These are phyloP conservation scores for Lantana camara DNA, from an alignment of 257 asterid genomes.

Conservation along the genomic window DNA sequence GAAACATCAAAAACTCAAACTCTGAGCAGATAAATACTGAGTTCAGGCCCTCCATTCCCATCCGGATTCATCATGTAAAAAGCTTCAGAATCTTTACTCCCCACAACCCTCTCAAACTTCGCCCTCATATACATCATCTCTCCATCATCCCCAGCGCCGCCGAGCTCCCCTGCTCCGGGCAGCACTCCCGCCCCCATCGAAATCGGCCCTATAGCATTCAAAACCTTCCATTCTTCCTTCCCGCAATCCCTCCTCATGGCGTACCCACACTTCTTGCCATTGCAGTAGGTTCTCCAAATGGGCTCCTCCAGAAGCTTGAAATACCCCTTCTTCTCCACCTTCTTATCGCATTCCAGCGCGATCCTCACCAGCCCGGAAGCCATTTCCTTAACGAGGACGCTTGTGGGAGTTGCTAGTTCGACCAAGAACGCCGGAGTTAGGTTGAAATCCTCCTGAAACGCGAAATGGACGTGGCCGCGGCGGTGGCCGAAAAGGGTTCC, in stretches of 20 bases:
- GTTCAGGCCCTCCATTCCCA: slow-evolving; percentile 91
- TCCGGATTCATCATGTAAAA: slow-evolving; percentile 99
- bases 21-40: slow-evolving; percentile 86
- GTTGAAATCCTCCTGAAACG: slow-evolving; percentile 73
- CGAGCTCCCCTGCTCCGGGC: slow-evolving; percentile 46
- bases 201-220: slow-evolving; percentile 77
- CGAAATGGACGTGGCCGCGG: slow-evolving; percentile 79
- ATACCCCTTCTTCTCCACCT: slow-evolving; percentile 46
- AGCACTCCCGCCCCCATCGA: slow-evolving; percentile 98
- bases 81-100: slow-evolving; percentile 92
- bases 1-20: slow-evolving; percentile 35
- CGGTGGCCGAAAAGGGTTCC: slow-evolving; percentile 87
- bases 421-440: slow-evolving; percentile 62
- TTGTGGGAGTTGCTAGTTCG: slow-evolving; percentile 75
- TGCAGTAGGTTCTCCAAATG: slow-evolving; percentile 86
- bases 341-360: slow-evolving; percentile 77
- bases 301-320: slow-evolving; percentile 65
- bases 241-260: slow-evolving; percentile 86
- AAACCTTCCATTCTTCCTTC: slow-evolving; percentile 75
- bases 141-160: slow-evolving; percentile 49
- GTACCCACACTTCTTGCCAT: slow-evolving; percentile 85
- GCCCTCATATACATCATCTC: slow-evolving; percentile 97
- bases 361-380: slow-evolving; percentile 85
- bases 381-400: slow-evolving; percentile 78
- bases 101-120: slow-evolving; percentile 87